Conservation (phyloP, 106 monocot genomes). For the Apostasia ramifera region DNA sequence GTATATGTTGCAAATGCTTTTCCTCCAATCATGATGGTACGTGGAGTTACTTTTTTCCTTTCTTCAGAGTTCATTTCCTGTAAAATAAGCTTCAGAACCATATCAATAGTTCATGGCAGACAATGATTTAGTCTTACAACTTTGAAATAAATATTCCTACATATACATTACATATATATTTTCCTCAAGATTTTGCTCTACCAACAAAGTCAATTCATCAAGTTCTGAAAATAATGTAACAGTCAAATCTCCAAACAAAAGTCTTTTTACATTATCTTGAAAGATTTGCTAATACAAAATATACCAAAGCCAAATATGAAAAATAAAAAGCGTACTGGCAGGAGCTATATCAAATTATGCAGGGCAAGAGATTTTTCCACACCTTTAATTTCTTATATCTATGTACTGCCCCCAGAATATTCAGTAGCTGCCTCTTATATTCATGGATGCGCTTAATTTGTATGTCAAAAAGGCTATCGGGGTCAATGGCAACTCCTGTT, state of each 20-base stretch:
- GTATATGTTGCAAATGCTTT: conserved; percentile 98
- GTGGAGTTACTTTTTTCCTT: conserved; percentile 62
- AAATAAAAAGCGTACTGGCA: too few relatives aligned
- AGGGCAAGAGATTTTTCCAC: neutral
- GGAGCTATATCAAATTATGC: neutral
- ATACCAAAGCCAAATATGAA: too few relatives aligned
- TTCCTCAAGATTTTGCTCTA: too few relatives aligned
- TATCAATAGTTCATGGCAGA: neutral
- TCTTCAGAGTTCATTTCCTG: conserved; percentile 83
- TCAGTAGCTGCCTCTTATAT: conserved; percentile 90
- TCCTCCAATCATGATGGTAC: conserved; percentile 86
- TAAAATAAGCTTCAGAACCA: conserved; percentile 11
- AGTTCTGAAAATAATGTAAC: too few relatives aligned
- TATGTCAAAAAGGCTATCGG: conserved; percentile 81
- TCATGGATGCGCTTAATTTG: conserved; percentile 97
- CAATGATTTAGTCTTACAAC: neutral
- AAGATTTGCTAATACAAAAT: too few relatives aligned
- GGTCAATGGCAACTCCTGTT: conserved; percentile 68
- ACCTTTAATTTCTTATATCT: conserved; percentile 90
- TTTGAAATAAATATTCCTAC: neutral
- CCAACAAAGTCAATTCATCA: too few relatives aligned
- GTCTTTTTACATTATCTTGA: too few relatives aligned
- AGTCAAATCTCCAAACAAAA: too few relatives aligned
- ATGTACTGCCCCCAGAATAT: conserved; percentile 74
- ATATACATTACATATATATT: too few relatives aligned